phyloP scores from a whole-genome alignment of 768 basidiomycete genomes.

The Boletus reticulatus region DNA sequence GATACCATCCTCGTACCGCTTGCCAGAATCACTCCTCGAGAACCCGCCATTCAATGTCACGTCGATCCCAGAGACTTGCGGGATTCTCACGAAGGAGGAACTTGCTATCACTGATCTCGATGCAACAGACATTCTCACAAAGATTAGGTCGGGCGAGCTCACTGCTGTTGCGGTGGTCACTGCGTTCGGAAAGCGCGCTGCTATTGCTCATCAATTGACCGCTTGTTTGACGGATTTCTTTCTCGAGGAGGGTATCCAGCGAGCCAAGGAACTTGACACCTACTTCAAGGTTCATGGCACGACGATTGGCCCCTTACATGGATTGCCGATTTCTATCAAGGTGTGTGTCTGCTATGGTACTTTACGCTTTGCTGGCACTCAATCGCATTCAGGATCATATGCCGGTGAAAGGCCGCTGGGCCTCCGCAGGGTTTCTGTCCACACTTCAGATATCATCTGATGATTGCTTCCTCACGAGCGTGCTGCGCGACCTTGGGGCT shows the following conservation, averaged over 20 bases:
- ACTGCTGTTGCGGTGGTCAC: constrained; percentile 39
- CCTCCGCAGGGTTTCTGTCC: constrained; percentile 35
- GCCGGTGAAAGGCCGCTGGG: constrained; percentile 40
- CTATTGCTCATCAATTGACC: constrained; percentile 48
- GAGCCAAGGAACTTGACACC: constrained; percentile 42
- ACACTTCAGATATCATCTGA: constrained; percentile 25
- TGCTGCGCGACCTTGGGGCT: constrained; percentile 42
- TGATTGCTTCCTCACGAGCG: constrained; percentile 30
- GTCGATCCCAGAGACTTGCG: constrained; percentile 30
- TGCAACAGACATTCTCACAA: constrained; percentile 31
- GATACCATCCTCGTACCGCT: constrained; percentile 21
- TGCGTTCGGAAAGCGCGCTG: constrained; percentile 50
- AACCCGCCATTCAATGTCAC: constrained; percentile 33
- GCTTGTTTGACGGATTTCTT: constrained; percentile 44
- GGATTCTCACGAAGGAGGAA: constrained; percentile 32
- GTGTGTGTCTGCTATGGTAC: constrained; percentile 15
- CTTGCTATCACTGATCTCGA: constrained; percentile 36
- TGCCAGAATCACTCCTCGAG: constrained; percentile 17
- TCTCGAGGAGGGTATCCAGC: constrained; percentile 40
- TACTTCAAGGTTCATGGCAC: constrained; percentile 37
- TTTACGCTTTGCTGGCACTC: not conserved
- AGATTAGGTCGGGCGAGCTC: constrained; percentile 29
- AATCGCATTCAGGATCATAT: constrained; percentile 34
- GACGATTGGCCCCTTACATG: constrained; percentile 44
- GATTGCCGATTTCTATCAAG: constrained; percentile 40